Evolutionary conservation across 2,329 filamentous ascomycete genomes (phyloP), one percentile per base, ranked within the genome.

Genomic region (Ascochyta rabiei): DNA sequence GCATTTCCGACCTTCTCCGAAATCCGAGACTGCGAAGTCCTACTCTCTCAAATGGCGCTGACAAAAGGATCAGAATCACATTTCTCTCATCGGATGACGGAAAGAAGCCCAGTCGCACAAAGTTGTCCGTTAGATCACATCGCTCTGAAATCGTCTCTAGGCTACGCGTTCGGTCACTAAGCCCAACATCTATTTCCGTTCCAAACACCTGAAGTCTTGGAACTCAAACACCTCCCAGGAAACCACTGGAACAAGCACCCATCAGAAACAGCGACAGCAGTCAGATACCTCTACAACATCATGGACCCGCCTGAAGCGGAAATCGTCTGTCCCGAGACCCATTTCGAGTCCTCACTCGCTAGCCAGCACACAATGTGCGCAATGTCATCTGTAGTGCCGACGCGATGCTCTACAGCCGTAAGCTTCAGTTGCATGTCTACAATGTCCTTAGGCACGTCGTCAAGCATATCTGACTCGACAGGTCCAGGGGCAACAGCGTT

Each of bases 401-500:
- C 56, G 8, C 84, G 70, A 35, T 81, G 75, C 57, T 81, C 73
- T 0, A 86, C 74, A 0, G 82, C 78, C 6, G 84, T 88, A 18
- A 72, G 70, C 56, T 76, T 72, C 71, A 76, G 79, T 69, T 85
- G 80, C 62, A 76, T 73, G 26, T 80, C 76, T 2, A 84, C 72
- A 12, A 84, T 73, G 0, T 80, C 78, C 48, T 75, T 66, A 0
- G 80, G 79, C 12, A 85, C 80, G 15, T 81, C 76, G 15, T 81
- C 80, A 21, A 86, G 66, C 79, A 88, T 80, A 7, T 85, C 83
- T 26, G 79, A 86, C 70, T 81, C 72, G 6, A 86, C 81, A 0
- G 85, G 84, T 0, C 86, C 86, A 0, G 85, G 84, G 18, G 81
- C 81, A 2, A 88, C 81, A 0, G 79, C 77, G 60, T 88, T 89